Evolutionary conservation across 2,329 filamentous ascomycete genomes (phyloP).

Genomic region (Hypoxylon sp.): DNA sequence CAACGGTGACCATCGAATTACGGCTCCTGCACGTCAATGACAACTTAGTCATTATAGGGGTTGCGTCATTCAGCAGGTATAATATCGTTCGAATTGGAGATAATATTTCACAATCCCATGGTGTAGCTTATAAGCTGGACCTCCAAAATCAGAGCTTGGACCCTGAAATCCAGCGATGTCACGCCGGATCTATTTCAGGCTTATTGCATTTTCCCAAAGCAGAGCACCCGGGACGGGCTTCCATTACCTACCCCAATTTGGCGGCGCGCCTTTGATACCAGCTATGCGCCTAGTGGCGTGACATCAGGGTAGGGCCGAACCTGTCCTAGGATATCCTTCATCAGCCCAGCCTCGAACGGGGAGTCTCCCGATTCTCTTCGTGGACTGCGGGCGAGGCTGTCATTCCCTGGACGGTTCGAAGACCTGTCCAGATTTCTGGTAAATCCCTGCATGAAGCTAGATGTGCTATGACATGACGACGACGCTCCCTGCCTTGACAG

Average conservation of each 20-base stretch:
- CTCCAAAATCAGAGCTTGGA: conserved; percentile 11
- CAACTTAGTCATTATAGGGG: conserved; percentile 6
- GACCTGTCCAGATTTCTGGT: conserved; percentile 29
- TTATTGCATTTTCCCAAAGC: conserved; percentile 27
- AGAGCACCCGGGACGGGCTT: conserved; percentile 19
- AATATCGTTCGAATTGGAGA: conserved; percentile 4
- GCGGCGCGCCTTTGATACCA: conserved; percentile 25
- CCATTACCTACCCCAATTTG: conserved; percentile 21
- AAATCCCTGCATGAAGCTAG: conserved; percentile 23
- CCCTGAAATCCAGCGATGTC: conserved; percentile 26
- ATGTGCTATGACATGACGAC: conserved; percentile 14
- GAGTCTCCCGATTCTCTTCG: conserved; percentile 19
- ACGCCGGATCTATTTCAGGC: conserved; percentile 32
- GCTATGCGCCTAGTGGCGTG: conserved; percentile 24
- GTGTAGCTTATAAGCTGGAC: conserved; percentile 1
- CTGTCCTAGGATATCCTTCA: conserved; percentile 17
- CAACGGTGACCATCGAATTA: conserved; percentile 7
- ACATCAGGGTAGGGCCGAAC: conserved; percentile 17
- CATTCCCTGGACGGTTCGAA: conserved; percentile 10
- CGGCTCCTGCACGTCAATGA: conserved; percentile 15
- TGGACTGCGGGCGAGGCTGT: background rate
- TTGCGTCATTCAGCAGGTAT: conserved; percentile 24
- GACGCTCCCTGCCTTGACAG: conserved; percentile 13
- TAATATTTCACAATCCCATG: conserved; percentile 7
- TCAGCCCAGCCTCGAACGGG: conserved; percentile 30